Percentiles rank a stretch among this genome's conserved stretches.
These are phyloP conservation scores for Penicillium sp. DNA, from an alignment of 2,329 filamentous ascomycete genomes.

Conservation along the genomic window DNA sequence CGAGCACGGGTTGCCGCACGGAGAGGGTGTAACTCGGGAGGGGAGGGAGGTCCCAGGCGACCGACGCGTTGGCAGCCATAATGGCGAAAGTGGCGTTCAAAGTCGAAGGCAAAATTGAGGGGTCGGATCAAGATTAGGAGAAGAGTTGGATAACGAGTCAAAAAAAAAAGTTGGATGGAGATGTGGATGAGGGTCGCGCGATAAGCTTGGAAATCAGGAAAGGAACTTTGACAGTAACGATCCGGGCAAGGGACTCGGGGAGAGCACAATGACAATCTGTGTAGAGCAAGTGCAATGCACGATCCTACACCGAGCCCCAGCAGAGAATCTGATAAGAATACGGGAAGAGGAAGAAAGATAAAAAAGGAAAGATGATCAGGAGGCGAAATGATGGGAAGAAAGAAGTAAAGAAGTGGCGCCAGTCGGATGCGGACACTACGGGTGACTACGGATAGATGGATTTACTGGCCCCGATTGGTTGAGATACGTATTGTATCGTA, in stretches of 20 bases:
- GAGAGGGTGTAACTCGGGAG: constrained; percentile 78
- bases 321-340: constrained; percentile 14
- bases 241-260: neutral
- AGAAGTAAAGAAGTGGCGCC: constrained; percentile 15
- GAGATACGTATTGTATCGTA: neutral
- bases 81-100: constrained; percentile 1
- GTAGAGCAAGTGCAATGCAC: neutral
- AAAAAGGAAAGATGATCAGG: neutral
- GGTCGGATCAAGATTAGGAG: neutral
- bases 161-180: constrained; percentile 1
- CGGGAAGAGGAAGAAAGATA: neutral
- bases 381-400: constrained; percentile 7
- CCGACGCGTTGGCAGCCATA: constrained; percentile 39
- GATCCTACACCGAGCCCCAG: neutral
- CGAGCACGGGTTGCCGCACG: constrained; percentile 69
- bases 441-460: neutral
- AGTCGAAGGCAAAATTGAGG: neutral
- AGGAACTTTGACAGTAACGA: neutral
- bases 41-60: constrained; percentile 67
- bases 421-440: constrained; percentile 14
- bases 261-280: neutral
- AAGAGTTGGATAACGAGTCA: neutral
- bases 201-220: neutral
- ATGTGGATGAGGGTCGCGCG: neutral
- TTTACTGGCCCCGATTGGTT: neutral